Evolutionary conservation across 768 basidiomycete genomes (phyloP), one percentile per base, ranked within the genome.

Genomic region (Termitomyces bulborhizus): DNA sequence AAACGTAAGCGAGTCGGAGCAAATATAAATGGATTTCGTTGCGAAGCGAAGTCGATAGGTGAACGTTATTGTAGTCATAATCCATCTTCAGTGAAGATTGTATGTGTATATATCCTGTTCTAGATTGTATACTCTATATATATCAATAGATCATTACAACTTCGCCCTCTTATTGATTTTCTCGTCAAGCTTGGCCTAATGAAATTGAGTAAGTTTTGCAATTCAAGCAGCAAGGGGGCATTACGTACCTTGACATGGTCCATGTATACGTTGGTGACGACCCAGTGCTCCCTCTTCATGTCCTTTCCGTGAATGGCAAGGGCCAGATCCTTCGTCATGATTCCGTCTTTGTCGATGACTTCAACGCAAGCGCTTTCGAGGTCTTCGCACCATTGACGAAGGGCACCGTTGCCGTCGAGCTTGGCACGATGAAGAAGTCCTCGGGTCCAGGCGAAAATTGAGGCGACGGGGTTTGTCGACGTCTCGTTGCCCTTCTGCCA

Each of bases 251-350:
- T 91, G 46, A 96, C 93, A 48, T 86, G 82, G 71, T 95, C 91
- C 91, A 97, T 87, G 67, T 96, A 97, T 44, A 80, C 88, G 69
- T 92, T 85, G 3, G 94, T 98, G 26, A 93, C 73, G n/a, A 97
- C 96, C 92, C 94, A 98, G 72, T 98, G 90, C 63, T 94, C 93
- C 63, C 95, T 79, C 76, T 86, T 84, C 90, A 96, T 84, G 60
- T 82, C 69, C 78, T 88, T 89, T 37, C 95, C 95, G 64, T 98
- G 87, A 66, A 98, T 97, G 1, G 93, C 86, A 24, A 98, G 77
- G 31, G 96, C 96, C 47, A 98, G 75, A 73, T 98, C 96, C 81
- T 98, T 97, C 56, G 94, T 97, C 95, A 98, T 98, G 51, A 98
- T 66, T 0, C 87, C 86, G 64, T 98, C 94, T 63, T 78, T 66